phyloP scores from a whole-genome alignment of 306 rosid species.

The Rosa rugosa region DNA sequence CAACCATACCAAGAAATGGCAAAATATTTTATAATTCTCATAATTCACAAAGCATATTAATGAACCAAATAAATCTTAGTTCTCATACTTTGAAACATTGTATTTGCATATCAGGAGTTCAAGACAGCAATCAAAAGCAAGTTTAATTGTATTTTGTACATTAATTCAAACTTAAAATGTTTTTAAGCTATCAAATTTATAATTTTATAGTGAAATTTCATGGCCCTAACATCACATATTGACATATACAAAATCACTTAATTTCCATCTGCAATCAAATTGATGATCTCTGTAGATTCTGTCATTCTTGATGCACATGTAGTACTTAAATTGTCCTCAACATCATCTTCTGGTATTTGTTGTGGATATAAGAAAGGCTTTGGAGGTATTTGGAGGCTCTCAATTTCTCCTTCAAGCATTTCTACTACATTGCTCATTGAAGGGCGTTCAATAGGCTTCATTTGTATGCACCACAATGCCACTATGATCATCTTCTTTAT shows the following conservation, averaged over 20 bases:
- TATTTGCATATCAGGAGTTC: not conserved
- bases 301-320: not conserved
- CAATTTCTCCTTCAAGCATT: conserved; percentile 1
- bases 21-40: accelerated
- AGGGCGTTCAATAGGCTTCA: not conserved
- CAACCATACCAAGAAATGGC: too few relatives aligned
- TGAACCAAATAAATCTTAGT: not conserved
- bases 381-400: conserved; percentile 2
- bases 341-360: not conserved
- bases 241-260: not conserved
- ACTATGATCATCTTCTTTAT: conserved; percentile 1
- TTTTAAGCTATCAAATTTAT: not conserved
- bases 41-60: too few relatives aligned
- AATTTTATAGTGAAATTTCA: not conserved
- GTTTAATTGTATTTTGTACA: not conserved
- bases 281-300: not conserved
- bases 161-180: not conserved
- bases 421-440: not conserved
- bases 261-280: not conserved
- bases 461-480: conserved; percentile 2
- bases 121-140: not conserved
- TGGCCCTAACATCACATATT: not conserved
- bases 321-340: not conserved
- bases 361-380: conserved; percentile 4
- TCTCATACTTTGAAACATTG: not conserved